Base-by-base conservation (phyloP, 2,329 filamentous ascomycete genomes). In the Ophiostoma himal-ulmi region DNA sequence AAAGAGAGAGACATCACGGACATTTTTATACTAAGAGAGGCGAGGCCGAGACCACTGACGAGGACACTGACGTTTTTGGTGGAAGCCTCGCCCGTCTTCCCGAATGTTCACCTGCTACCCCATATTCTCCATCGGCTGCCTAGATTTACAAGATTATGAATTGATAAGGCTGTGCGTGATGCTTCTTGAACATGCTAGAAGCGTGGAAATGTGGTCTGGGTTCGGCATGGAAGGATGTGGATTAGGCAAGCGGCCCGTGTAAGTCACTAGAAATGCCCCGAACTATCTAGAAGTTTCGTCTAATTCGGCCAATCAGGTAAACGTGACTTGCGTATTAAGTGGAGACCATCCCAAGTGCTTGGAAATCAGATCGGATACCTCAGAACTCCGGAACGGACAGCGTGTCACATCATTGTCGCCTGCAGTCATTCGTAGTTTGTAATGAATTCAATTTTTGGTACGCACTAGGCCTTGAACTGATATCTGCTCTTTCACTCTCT, bases 171-270 rank as follows among this genome's bases (percentile, higher is more conserved):
- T 65, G 62, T 65, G n/a, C 36, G 10, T 30, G 52, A 57, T 62
- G 57, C 26, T 62, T 62, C 57, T 26, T 62, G 62, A 65, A 65
- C 20, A 37, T 65, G 62, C 62, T 65, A 65, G 62, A 65, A 65
- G 62, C 20, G 60, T 64, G 60, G 34, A 41, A 20, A 13, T 36
- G 36, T 37, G 8, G 44, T n/a, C 44, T 52, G 44, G 44, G 20
- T n/a, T 17, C 13, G 7, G 48, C 62, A 34, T 65, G n/a, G 62
- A 65, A 65, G 62, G 36, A 36, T 14, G 26, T 57, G 52, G 52
- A 30, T 26, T 11, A 57, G 52, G 52, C 39, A 22, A 20, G 44
- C 17, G 34, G 62, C 54, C 52, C 30, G 62, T 65, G 62, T 65
- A 65, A 65, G 62, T 39, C 62, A 39, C 62, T 65, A 36, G 66